These are phyloP conservation scores for Aspergillus terreus DNA, from an alignment of 2,329 filamentous ascomycete species.

Conservation along the genomic window DNA sequence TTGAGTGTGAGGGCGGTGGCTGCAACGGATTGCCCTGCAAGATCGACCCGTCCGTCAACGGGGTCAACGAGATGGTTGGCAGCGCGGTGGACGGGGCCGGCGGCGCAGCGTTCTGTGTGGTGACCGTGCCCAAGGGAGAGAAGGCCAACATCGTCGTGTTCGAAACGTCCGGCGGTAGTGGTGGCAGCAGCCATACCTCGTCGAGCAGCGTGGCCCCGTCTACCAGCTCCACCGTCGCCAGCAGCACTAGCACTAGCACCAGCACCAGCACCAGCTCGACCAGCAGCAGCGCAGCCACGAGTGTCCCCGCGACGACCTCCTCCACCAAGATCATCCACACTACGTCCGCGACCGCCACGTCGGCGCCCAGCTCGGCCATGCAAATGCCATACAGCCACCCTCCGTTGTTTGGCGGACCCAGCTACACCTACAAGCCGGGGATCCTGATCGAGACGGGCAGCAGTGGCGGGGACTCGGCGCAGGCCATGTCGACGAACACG, in stretches of 20 bases:
- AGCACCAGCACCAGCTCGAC: constrained; percentile 10
- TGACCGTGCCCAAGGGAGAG: constrained; percentile 65
- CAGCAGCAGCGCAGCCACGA: constrained; percentile 10
- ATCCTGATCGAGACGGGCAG: background rate
- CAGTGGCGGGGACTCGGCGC: background rate
- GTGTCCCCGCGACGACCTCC: constrained; percentile 3
- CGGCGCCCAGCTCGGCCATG: constrained; percentile 16
- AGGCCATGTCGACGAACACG: constrained; percentile 1
- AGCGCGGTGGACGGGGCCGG: constrained; percentile 60
- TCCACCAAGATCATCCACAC: constrained; percentile 7
- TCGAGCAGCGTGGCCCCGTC: constrained; percentile 9
- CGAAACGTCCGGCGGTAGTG: constrained; percentile 27
- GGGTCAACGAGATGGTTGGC: constrained; percentile 58
- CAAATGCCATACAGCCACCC: constrained; percentile 12
- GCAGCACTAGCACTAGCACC: constrained; percentile 7
- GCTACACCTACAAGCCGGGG: constrained; percentile 9
- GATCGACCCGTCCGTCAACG: constrained; percentile 59
- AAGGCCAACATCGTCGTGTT: constrained; percentile 66
- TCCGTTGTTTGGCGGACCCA: constrained; percentile 12
- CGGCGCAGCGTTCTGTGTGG: constrained; percentile 69
- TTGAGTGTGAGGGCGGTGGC: constrained; percentile 62
- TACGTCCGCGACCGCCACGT: constrained; percentile 15
- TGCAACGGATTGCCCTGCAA: constrained; percentile 74
- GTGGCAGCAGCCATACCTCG: constrained; percentile 7
- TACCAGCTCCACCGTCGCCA: constrained; percentile 11